These are phyloP conservation scores for Raffaelea ambrosiae DNA, from an alignment of 2,329 filamentous ascomycete genomes.

Conservation along the genomic window DNA sequence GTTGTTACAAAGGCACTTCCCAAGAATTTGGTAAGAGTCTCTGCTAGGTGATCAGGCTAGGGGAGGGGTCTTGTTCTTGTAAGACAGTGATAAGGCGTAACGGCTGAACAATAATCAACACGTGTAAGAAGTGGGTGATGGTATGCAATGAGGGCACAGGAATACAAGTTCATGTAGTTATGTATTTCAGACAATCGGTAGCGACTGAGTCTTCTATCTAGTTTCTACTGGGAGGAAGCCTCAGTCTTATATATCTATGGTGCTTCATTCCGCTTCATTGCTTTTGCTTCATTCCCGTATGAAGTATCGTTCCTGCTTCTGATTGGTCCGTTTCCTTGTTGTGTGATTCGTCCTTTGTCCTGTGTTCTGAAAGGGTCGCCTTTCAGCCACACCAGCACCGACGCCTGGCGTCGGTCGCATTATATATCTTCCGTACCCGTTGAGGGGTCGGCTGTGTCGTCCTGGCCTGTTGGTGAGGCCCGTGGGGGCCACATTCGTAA, in stretches of 20 bases:
- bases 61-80: neutral
- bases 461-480: too few relatives aligned
- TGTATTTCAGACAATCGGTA: slow-evolving; percentile 3
- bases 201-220: neutral
- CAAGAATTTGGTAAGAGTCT: neutral
- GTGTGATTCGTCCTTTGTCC: too few relatives aligned
- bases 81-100: neutral
- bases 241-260: slow-evolving; percentile 1
- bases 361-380: too few relatives aligned
- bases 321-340: too few relatives aligned
- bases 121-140: neutral
- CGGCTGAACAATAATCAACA: slow-evolving; percentile 2
- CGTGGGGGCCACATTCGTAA: too few relatives aligned
- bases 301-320: too few relatives aligned
- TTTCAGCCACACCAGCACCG: too few relatives aligned
- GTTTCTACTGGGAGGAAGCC: neutral
- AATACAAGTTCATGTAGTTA: neutral
- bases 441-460: too few relatives aligned
- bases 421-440: too few relatives aligned
- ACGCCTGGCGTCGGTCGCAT: too few relatives aligned
- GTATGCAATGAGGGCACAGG: slow-evolving; percentile 2
- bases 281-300: too few relatives aligned
- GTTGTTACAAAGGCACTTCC: neutral
- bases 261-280: neutral
- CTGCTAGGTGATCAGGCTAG: neutral